Evolutionary conservation across 768 basidiomycete species (phyloP).

Genomic region (Pleurotus citrinopileatus): DNA sequence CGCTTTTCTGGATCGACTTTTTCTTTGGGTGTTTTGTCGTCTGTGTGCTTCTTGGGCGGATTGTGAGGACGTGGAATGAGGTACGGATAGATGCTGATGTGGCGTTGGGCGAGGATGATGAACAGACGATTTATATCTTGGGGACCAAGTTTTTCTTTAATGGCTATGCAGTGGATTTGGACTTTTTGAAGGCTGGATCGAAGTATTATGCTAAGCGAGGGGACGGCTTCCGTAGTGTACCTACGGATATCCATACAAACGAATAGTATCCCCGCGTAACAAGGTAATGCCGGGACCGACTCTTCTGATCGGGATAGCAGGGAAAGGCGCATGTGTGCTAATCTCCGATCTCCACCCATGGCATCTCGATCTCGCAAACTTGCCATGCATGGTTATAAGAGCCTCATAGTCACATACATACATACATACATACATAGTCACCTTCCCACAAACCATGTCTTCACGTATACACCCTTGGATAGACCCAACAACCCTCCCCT

Average conservation of each 20-base stretch:
- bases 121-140: constrained; percentile 34
- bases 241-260: no score
- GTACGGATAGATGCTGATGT: constrained; percentile 30
- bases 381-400: no score
- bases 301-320: no score
- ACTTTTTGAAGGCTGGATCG: background rate
- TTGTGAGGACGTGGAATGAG: constrained; percentile 33
- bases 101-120: constrained; percentile 38
- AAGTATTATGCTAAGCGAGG: background rate
- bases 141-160: constrained; percentile 15
- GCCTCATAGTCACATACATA: no score
- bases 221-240: no score
- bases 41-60: constrained; percentile 24
- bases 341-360: no score
- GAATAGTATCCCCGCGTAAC: no score
- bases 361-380: no score
- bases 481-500: constrained; percentile 60
- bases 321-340: no score
- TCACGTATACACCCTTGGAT: constrained; percentile 49
- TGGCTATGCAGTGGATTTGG: background rate
- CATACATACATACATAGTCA: no score
- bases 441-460: constrained; percentile 22
- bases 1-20: constrained; percentile 26
- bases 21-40: constrained; percentile 21
- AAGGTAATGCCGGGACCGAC: no score